A percentile compares a stretch with the other conserved stretches of the same genome.
Conservation (phyloP, 352 stramenopile species). For the Phytophthora brassicae region DNA sequence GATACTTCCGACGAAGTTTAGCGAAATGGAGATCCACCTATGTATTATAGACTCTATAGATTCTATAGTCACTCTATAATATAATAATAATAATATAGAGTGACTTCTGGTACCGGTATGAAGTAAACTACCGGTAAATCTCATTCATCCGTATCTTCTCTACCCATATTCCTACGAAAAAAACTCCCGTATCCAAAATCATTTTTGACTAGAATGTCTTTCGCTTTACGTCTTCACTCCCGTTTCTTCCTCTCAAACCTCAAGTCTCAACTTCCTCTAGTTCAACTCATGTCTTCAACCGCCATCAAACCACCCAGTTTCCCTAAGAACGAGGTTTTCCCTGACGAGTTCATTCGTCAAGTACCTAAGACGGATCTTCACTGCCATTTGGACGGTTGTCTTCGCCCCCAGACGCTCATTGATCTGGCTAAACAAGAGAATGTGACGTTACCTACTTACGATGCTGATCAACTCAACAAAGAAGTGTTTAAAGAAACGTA, state of each 20-base stretch:
- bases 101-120: too few species aligned
- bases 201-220: too few species aligned
- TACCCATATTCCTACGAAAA: too few species aligned
- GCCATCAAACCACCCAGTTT: conserved; percentile 28
- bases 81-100: too few species aligned
- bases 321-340: conserved; percentile 54
- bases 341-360: conserved; percentile 70
- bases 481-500: conserved; percentile 86
- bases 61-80: too few species aligned
- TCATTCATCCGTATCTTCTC: too few species aligned
- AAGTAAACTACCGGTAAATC: too few species aligned
- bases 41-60: too few species aligned
- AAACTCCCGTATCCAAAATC: too few species aligned
- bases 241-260: conserved; percentile 11
- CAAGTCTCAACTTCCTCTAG: neutral
- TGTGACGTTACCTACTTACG: conserved; percentile 77
- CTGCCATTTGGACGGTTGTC: conserved; percentile 84
- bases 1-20: too few species aligned
- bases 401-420: conserved; percentile 82
- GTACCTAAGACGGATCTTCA: conserved; percentile 87
- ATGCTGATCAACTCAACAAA: conserved; percentile 52
- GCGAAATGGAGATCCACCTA: too few species aligned
- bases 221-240: conserved; percentile 11
- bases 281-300: conserved; percentile 11
- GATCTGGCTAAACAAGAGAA: conserved; percentile 74